Percentiles rank a stretch among this genome's conserved stretches.
phyloP scores from a whole-genome alignment of 2,329 filamentous ascomycete genomes.

The Stemphylium vesicarium region DNA sequence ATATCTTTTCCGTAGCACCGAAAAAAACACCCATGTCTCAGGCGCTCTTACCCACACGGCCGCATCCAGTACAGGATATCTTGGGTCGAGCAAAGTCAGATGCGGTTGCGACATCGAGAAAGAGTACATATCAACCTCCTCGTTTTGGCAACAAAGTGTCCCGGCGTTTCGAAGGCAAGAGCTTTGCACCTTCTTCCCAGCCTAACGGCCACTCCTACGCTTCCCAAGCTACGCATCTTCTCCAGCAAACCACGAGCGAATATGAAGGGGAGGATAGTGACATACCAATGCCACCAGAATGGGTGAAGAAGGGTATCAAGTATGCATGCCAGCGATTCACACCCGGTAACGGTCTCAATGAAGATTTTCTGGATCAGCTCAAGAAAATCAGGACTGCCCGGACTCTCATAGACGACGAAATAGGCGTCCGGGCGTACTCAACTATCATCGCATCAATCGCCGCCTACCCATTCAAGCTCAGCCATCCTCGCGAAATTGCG shows the following conservation, averaged over 20 bases:
- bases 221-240: conserved; percentile 51
- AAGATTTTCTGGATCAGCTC: conserved; percentile 74
- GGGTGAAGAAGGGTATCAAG: conserved; percentile 65
- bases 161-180: conserved; percentile 43
- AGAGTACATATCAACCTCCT: conserved; percentile 20
- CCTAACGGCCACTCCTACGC: conserved; percentile 15
- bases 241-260: conserved; percentile 78
- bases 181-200: conserved; percentile 34
- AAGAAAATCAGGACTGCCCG: conserved; percentile 76
- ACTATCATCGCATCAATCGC: conserved; percentile 82
- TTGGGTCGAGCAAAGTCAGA: conserved; percentile 62
- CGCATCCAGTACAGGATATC: conserved; percentile 47
- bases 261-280: conserved; percentile 64
- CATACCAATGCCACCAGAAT: conserved; percentile 72
- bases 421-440: conserved; percentile 85
- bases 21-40: conserved; percentile 22
- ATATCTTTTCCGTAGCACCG: conserved; percentile 15
- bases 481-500: conserved; percentile 51
- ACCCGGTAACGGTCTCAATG: conserved; percentile 72
- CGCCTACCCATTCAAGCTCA: conserved; percentile 73
- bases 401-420: conserved; percentile 73
- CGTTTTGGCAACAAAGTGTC: conserved; percentile 27
- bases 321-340: conserved; percentile 86
- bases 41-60: conserved; percentile 26
- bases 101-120: conserved; percentile 30